These are phyloP conservation scores for Thamnidium elegans DNA, from an alignment of 192 early-diverging fungal genomes.

Conservation along the genomic window DNA sequence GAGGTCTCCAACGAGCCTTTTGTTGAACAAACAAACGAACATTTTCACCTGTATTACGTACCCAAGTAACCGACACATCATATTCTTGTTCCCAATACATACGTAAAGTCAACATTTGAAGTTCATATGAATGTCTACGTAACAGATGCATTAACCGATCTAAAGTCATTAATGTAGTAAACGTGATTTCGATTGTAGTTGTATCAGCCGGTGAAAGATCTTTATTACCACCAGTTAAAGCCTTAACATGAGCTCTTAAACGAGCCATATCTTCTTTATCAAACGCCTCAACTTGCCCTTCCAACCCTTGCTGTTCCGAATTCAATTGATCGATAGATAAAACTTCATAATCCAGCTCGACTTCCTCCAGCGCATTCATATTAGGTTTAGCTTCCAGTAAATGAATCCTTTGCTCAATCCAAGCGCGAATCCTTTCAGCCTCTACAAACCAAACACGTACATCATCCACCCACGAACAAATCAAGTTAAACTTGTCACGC, in stretches of 20 bases:
- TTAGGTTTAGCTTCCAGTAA: slow-evolving; percentile 19
- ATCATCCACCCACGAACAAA: slow-evolving; percentile 34
- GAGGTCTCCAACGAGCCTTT: slow-evolving; percentile 23
- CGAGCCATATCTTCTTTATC: slow-evolving; percentile 44
- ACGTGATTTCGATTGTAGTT: slow-evolving; percentile 45
- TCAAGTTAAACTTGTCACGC: slow-evolving; percentile 24
- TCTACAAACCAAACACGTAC: slow-evolving; percentile 46
- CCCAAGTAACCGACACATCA: slow-evolving; percentile 25
- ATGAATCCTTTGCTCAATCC: slow-evolving; percentile 36
- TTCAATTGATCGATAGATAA: slow-evolving; percentile 34
- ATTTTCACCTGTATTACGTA: slow-evolving; percentile 14
- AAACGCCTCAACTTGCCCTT: slow-evolving; percentile 38
- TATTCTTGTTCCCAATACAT: slow-evolving; percentile 40
- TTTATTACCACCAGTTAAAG: slow-evolving; percentile 32
- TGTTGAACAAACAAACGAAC: slow-evolving; percentile 25
- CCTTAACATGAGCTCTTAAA: slow-evolving; percentile 42
- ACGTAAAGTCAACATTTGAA: slow-evolving; percentile 33
- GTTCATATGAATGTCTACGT: slow-evolving; percentile 29
- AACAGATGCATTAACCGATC: slow-evolving; percentile 37
- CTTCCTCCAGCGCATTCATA: slow-evolving; percentile 29
- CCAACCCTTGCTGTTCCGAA: slow-evolving; percentile 29
- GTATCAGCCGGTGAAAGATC: slow-evolving; percentile 44
- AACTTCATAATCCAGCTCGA: slow-evolving; percentile 12
- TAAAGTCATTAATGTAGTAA: slow-evolving; percentile 39
- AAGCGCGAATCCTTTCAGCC: slow-evolving; percentile 42